Evolutionary conservation across 345 rosid species (phyloP).

Genomic region (Aquilaria sinensis): DNA sequence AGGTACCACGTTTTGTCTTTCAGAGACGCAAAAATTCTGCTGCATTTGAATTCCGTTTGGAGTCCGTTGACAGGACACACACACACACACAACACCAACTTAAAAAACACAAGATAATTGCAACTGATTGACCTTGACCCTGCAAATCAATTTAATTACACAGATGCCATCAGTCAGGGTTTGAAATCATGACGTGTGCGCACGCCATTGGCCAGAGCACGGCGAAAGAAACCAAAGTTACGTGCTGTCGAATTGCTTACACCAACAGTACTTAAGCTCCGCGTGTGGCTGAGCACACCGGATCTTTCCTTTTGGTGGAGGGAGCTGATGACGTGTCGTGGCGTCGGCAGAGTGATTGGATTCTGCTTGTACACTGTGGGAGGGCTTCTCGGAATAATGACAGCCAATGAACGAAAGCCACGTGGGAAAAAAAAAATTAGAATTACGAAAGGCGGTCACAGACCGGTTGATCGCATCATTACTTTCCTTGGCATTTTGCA

Average conservation of each 20-base stretch:
- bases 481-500: neutral
- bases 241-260: too few species aligned
- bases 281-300: slow-evolving; percentile 7
- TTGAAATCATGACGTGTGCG: neutral
- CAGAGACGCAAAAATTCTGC: slow-evolving; percentile 12
- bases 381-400: neutral
- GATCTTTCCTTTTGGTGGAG: neutral
- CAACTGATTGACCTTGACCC: neutral
- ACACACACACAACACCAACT: slow-evolving; percentile 13
- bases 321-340: slow-evolving; percentile 19
- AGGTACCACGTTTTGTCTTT: neutral
- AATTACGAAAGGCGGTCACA: neutral
- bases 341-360: slow-evolving; percentile 15
- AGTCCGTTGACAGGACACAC: slow-evolving; percentile 39
- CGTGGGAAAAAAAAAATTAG: neutral
- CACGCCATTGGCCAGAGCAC: neutral
- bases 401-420: neutral
- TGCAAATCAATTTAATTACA: neutral
- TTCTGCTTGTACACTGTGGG: slow-evolving; percentile 3
- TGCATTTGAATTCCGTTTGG: slow-evolving; percentile 33
- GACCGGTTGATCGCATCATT: neutral
- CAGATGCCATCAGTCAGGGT: neutral
- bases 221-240: too few species aligned
- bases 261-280: neutral
- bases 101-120: neutral